Base-by-base conservation (phyloP, 257 asterid genomes). In the Nicotiana obtusifolia region DNA sequence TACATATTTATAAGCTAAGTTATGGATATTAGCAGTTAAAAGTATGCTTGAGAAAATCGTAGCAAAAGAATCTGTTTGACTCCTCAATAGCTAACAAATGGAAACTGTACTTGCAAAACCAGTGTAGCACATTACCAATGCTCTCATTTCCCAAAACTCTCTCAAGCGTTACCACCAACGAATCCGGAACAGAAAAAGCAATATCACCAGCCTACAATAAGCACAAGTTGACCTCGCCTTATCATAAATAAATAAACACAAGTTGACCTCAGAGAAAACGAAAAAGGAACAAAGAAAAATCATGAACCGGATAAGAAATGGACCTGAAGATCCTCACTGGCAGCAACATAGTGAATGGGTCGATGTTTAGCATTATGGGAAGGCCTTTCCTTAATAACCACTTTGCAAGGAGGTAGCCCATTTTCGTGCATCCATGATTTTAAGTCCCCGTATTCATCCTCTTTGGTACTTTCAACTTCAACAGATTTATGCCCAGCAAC, bases 101-200 rank as follows among this genome's bases (percentile, higher is more conserved):
- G 41, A 73, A 13, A 71, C 20, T 44, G 60, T 44, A 44, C 60
- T 69, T 62, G 68, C 62, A 22, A 80, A 83, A 57, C 26, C 37
- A 57, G 67, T 10, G 31, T 65, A 82, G 84, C 84, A 81, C 77
- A 88, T 87, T 90, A 96, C 98, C 99, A 11, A 96, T 81, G 65
- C 86, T 87, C 87, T 96, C 99, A 66, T 94, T 93, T 77, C 98
- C 98, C 88, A 96, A 80, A 84, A 96, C 99, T 85, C 98, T 90
- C 88, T 94, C 99, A 64, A 96, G 91, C 10, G 99, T 96, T 87
- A 96, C 99, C 84, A 96, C 97, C 95, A 95, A 88, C 4, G 97
- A 88, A 82, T 87, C 85, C 33, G 99, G 99, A 64, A 94, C 94
- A 65, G 94, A 89, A 88, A 91, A 91, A 64, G 95, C 98, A 73